Evolutionary conservation across 768 basidiomycete genomes (phyloP).

Genomic region (Boletus vermiculosoides): DNA sequence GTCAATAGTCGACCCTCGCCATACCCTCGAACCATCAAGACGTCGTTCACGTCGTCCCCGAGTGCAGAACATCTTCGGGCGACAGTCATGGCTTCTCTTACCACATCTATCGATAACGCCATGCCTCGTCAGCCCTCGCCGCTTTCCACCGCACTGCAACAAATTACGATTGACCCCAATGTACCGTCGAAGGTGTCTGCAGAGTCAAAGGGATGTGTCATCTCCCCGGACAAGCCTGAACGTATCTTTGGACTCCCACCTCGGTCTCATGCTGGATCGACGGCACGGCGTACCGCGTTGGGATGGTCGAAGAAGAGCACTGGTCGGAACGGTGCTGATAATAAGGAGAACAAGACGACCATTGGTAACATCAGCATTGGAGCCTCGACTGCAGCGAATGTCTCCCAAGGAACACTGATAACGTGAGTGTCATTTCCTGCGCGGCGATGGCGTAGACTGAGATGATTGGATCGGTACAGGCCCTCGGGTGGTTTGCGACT

Average conservation of each 20-base stretch:
- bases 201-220: constrained; percentile 35
- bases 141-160: constrained; percentile 39
- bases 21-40: constrained; percentile 58
- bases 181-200: constrained; percentile 25
- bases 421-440: constrained; percentile 46
- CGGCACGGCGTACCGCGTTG: constrained; percentile 52
- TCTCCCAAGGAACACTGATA: constrained; percentile 40
- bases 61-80: constrained; percentile 37
- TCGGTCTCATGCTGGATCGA: constrained; percentile 55
- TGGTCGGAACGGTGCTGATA: constrained; percentile 50
- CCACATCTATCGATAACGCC: constrained; percentile 18
- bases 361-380: constrained; percentile 6
- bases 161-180: constrained; percentile 44
- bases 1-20: constrained; percentile 73
- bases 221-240: constrained; percentile 31
- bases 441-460: not conserved
- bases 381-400: constrained; percentile 11
- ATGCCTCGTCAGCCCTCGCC: constrained; percentile 16
- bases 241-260: constrained; percentile 26
- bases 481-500: constrained; percentile 43
- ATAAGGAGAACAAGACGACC: constrained; percentile 49
- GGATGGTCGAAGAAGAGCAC: constrained; percentile 66
- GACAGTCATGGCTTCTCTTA: constrained; percentile 19
- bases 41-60: constrained; percentile 40
- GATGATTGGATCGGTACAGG: constrained; percentile 22